phyloP scores from a whole-genome alignment of 441 rosid genomes.

The Pelargonium citronellum region DNA sequence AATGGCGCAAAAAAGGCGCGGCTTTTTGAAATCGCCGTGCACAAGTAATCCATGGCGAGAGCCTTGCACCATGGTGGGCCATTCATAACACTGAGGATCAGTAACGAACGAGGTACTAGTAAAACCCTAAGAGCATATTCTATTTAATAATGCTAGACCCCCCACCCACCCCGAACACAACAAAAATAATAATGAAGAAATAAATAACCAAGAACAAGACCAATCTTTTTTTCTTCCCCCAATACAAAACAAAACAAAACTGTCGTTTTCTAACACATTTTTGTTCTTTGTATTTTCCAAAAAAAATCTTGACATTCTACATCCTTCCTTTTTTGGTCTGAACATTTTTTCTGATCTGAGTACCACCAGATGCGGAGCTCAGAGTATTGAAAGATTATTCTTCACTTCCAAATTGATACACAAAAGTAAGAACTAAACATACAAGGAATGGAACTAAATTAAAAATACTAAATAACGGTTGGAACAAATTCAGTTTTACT shows the following conservation, averaged over 20 bases:
- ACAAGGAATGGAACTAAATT: not conserved
- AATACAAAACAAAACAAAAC: not conserved
- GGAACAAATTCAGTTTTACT: not conserved
- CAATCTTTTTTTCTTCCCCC: not conserved
- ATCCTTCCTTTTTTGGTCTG: not conserved
- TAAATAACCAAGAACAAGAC: not conserved
- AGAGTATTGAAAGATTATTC: not conserved
- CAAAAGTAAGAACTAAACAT: not conserved
- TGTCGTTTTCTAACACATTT: not conserved
- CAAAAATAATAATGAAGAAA: no score
- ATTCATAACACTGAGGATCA: no score
- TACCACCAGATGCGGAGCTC: not conserved
- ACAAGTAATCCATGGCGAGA: no score
- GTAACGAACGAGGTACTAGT: no score
- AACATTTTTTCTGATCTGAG: not conserved
- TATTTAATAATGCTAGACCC: not conserved
- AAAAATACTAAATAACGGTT: not conserved
- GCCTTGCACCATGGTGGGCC: no score
- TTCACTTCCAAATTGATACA: constrained; percentile 4
- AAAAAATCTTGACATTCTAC: not conserved
- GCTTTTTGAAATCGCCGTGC: no score
- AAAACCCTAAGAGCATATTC: no score
- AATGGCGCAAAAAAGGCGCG: no score
- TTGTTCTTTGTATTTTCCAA: not conserved
- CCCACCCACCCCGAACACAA: not conserved